A percentile compares a stretch with the other conserved stretches of the same genome.
Evolutionary conservation across 306 rosid species (phyloP).

Genomic region (Cucurbita pepo): DNA sequence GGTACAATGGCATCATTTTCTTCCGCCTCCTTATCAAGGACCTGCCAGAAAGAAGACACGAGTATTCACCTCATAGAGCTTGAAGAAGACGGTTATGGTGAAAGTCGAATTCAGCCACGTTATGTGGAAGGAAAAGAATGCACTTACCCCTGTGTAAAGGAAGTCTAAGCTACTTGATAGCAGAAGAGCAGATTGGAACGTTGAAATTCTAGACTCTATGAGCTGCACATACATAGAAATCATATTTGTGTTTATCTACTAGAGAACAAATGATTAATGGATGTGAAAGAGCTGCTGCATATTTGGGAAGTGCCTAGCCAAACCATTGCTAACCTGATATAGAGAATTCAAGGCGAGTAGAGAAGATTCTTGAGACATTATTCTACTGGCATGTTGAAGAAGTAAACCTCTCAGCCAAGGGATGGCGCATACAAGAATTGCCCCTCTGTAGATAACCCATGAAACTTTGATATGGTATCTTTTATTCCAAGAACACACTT

Average conservation of each 20-base stretch:
- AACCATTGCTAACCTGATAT: conserved; percentile 42
- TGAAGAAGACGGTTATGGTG: background rate
- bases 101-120: background rate
- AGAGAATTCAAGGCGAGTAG: conserved; percentile 53
- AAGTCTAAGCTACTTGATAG: conserved; percentile 56
- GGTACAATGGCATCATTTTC: conserved; percentile 28
- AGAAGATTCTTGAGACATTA: conserved; percentile 71
- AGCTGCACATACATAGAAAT: conserved; percentile 29
- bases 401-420: conserved; percentile 63
- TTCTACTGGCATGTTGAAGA: conserved; percentile 59
- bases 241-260: background rate
- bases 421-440: conserved; percentile 62
- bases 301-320: background rate
- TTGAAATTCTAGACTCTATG: conserved; percentile 63
- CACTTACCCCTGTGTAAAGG: conserved; percentile 41
- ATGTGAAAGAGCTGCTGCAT: background rate
- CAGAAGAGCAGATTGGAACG: conserved; percentile 43
- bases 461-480: background rate
- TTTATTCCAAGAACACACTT: background rate
- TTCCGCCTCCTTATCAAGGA: conserved; percentile 32
- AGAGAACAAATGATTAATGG: background rate
- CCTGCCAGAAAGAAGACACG: conserved; percentile 17
- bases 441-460: conserved; percentile 30
- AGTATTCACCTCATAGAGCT: background rate
- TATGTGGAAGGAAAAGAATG: background rate